Conservation (phyloP, 164 flowering plant species). For the Annona squamosa region DNA sequence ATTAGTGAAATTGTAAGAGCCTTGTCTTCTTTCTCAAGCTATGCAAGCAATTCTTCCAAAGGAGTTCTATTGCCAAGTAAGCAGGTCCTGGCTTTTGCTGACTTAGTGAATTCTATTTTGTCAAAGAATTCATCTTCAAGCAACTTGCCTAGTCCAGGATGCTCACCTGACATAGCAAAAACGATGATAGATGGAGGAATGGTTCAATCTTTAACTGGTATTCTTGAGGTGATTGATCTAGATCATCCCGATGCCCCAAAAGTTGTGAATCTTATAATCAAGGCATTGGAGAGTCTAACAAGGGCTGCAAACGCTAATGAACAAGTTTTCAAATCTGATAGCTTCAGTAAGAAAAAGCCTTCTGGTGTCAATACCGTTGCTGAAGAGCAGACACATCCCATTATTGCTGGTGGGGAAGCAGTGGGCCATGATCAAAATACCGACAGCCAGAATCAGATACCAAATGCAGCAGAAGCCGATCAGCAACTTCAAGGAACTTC, state of each 20-base stretch:
- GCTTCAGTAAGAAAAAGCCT: conserved; percentile 50
- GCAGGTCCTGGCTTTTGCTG: conserved; percentile 62
- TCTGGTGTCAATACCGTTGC: conserved; percentile 39
- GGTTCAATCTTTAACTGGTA: conserved; percentile 53
- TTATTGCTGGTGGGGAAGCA: conserved; percentile 24
- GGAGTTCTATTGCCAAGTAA: conserved; percentile 52
- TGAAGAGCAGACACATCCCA: conserved; percentile 34
- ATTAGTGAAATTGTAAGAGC: conserved; percentile 71
- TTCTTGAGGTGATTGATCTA: conserved; percentile 75
- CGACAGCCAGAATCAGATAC: conserved; percentile 26
- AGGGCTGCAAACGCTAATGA: conserved; percentile 88
- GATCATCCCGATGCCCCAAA: conserved; percentile 89
- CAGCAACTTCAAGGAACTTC: conserved; percentile 34
- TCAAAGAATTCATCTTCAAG: conserved; percentile 71
- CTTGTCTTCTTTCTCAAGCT: conserved; percentile 38
- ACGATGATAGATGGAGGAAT: conserved; percentile 88
- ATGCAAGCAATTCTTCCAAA: conserved; percentile 44
- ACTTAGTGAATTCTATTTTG: conserved; percentile 70
- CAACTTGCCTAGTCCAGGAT: conserved; percentile 70
- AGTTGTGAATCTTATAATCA: conserved; percentile 67
- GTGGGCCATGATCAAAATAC: conserved; percentile 30
- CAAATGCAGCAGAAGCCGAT: conserved; percentile 26
- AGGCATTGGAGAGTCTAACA: conserved; percentile 77
- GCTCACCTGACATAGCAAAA: conserved; percentile 79
- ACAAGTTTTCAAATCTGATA: conserved; percentile 57